Evolutionary conservation across 495 filamentous ascomycete species (phyloP).

Genomic region (Xylaria grammica): DNA sequence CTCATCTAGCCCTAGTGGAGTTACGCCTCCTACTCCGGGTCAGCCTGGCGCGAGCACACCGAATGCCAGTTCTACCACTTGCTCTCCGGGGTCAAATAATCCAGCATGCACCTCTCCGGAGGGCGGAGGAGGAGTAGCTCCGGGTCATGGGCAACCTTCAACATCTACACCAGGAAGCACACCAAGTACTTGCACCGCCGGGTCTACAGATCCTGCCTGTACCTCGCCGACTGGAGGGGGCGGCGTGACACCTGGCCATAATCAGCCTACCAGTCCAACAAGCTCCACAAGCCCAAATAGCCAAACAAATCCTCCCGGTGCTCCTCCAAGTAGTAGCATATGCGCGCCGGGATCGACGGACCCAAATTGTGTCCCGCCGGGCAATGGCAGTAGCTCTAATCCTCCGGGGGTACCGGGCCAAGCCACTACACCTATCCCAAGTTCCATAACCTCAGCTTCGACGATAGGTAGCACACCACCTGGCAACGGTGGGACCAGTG

Average conservation of each 20-base stretch:
- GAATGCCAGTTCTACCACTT: not conserved
- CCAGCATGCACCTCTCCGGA: constrained; percentile 24
- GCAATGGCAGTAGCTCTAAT: constrained; percentile 16
- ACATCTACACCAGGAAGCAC: constrained; percentile 18
- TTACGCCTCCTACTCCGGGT: constrained; percentile 10
- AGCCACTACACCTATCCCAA: not conserved
- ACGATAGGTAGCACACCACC: constrained; percentile 2
- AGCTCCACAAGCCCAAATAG: not conserved
- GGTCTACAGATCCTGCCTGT: constrained; percentile 27
- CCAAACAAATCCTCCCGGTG: constrained; percentile 3
- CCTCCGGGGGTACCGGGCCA: constrained; percentile 15
- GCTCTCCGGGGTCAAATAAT: constrained; percentile 15
- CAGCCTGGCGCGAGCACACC: constrained; percentile 11
- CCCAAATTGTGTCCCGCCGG: constrained; percentile 17
- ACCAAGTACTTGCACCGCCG: constrained; percentile 24
- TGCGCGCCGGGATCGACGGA: constrained; percentile 28
- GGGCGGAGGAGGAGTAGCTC: constrained; percentile 19
- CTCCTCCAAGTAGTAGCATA: constrained; percentile 10
- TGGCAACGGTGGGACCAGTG: not conserved
- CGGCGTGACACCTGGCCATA: constrained; percentile 16
- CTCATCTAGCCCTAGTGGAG: constrained; percentile 17
- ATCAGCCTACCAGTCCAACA: constrained; percentile 12
- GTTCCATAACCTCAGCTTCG: not conserved
- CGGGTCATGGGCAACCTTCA: constrained; percentile 26
- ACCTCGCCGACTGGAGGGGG: constrained; percentile 24